These are phyloP conservation scores for Santalum album DNA, from an alignment of 164 flowering plant species.

Conservation along the genomic window DNA sequence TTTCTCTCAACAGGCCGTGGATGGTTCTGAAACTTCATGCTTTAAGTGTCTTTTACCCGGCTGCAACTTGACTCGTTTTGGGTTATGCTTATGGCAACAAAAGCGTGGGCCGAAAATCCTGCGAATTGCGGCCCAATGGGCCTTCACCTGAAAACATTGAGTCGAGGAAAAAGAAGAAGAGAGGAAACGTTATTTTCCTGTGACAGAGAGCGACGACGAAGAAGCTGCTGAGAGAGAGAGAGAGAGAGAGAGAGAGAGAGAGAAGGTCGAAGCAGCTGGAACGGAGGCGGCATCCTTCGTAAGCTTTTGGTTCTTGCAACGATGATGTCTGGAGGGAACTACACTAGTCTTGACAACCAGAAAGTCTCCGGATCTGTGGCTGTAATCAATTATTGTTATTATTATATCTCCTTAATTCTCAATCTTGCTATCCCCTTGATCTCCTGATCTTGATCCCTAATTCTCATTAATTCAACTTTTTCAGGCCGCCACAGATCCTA, in stretches of 20 bases:
- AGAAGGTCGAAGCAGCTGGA: not conserved
- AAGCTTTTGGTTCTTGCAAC: conserved; percentile 3
- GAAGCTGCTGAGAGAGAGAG: not conserved
- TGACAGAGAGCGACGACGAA: not conserved
- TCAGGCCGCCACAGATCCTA: conserved; percentile 76
- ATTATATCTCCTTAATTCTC: not conserved
- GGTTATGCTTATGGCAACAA: too few relatives aligned
- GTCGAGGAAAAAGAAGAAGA: too few relatives aligned
- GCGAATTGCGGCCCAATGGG: too few relatives aligned
- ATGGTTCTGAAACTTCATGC: not conserved
- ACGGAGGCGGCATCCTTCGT: not conserved
- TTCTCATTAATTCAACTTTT: not conserved
- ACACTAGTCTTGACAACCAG: conserved; percentile 70
- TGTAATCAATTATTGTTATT: conserved; percentile 27
- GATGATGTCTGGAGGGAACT: conserved; percentile 84
- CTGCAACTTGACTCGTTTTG: too few relatives aligned
- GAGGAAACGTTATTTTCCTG: too few relatives aligned
- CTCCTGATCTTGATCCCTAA: conserved; percentile 14
- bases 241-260: conserved; percentile 1
- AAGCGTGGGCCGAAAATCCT: too few relatives aligned
- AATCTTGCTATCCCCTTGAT: not conserved
- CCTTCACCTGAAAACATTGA: too few relatives aligned
- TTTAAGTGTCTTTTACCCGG: too few relatives aligned
- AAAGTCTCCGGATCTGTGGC: conserved; percentile 91
- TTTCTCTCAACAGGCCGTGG: conserved; percentile 1